A percentile compares a stretch with the other conserved stretches of the same genome.
Evolutionary conservation across 495 filamentous ascomycete species (phyloP).

Genomic region (Lichenothelia convexa): DNA sequence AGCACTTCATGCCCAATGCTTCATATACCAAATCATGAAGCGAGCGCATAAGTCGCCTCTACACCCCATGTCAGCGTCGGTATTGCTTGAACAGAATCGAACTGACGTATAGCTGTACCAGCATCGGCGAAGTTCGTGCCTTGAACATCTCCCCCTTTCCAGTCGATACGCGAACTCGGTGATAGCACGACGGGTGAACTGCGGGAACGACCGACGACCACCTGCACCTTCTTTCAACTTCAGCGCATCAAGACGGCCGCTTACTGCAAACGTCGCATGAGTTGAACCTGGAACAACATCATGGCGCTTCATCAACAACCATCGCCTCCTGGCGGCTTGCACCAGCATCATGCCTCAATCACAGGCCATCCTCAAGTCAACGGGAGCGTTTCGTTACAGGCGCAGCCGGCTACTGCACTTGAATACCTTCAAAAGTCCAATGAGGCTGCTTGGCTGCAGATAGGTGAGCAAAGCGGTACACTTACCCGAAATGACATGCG

Average conservation of each 20-base stretch:
- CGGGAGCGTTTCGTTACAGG: conserved; percentile 23
- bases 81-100: no score
- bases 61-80: no score
- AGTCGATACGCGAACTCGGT: no score
- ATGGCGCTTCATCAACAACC: conserved; percentile 13
- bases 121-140: no score
- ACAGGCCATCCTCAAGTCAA: conserved; percentile 13
- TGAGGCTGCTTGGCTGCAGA: conserved; percentile 82
- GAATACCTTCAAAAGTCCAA: conserved; percentile 50
- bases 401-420: conserved; percentile 34
- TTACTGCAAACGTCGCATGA: not conserved
- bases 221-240: not conserved
- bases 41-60: no score
- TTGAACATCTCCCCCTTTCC: no score
- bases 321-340: conserved; percentile 15
- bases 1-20: no score
- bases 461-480: conserved; percentile 41
- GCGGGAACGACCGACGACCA: not conserved
- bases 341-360: conserved; percentile 14
- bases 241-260: not conserved
- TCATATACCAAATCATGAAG: no score
- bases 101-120: no score
- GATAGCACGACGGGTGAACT: not conserved
- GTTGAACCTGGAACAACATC: not conserved
- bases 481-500: not conserved